phyloP scores from a whole-genome alignment of 2,329 filamentous ascomycete species.

The Beauveria rudraprayagi region DNA sequence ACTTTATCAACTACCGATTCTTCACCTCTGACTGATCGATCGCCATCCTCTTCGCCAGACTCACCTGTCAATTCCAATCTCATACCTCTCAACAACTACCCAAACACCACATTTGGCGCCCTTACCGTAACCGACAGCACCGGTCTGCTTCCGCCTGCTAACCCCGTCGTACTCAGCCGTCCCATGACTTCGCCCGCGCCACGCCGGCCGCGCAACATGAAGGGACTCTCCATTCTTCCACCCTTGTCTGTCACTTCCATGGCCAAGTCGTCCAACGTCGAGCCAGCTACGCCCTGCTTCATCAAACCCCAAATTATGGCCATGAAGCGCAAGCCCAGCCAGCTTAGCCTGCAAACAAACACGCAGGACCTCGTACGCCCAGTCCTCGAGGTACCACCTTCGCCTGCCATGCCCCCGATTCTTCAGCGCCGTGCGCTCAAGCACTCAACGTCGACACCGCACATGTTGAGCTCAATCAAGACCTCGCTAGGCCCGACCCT shows the following conservation, averaged over 20 bases:
- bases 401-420: conserved; percentile 49
- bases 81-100: conserved; percentile 61
- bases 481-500: conserved; percentile 41
- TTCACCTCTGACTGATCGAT: conserved; percentile 80
- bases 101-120: conserved; percentile 48
- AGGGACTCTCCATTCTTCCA: conserved; percentile 71
- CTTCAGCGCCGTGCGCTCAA: conserved; percentile 55
- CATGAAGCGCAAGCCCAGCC: conserved; percentile 67
- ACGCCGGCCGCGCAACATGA: conserved; percentile 71
- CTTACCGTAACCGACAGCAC: conserved; percentile 23
- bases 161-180: conserved; percentile 35
- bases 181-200: conserved; percentile 63
- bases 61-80: conserved; percentile 71
- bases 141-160: conserved; percentile 32
- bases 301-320: conserved; percentile 69
- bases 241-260: conserved; percentile 40
- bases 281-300: conserved; percentile 66
- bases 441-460: conserved; percentile 59
- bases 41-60: conserved; percentile 85
- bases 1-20: conserved; percentile 90
- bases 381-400: conserved; percentile 46
- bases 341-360: conserved; percentile 68
- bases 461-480: conserved; percentile 53
- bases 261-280: conserved; percentile 46
- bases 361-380: conserved; percentile 47